Percentiles rank a stretch among this genome's conserved stretches.
These are phyloP conservation scores for Cutaneotrichosporon daszewskae DNA, from an alignment of 1,284 basidiomycete genomes.

Conservation along the genomic window DNA sequence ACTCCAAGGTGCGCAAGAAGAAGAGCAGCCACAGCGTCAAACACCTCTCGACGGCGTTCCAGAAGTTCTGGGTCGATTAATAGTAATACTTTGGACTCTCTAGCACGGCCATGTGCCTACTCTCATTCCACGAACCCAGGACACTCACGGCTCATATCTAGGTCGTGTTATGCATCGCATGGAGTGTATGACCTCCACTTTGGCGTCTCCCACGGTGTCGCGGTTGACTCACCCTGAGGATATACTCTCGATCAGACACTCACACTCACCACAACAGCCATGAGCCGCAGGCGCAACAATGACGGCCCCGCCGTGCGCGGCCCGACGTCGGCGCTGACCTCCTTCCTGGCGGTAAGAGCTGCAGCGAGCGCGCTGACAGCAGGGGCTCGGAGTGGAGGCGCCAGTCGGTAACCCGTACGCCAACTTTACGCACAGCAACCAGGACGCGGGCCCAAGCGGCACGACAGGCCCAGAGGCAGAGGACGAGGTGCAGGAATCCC, in stretches of 20 bases:
- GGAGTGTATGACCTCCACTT: no score
- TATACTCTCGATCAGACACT: background rate
- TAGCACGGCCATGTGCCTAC: slow-evolving; percentile 1
- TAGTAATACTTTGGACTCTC: background rate
- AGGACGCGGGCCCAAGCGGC: no score
- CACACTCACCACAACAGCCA: background rate
- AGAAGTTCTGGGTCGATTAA: slow-evolving; percentile 41
- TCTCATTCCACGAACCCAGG: no score
- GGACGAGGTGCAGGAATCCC: no score
- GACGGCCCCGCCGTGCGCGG: slow-evolving; percentile 58
- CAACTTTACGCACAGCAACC: no score
- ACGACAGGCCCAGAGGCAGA: no score
- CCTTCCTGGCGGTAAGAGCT: slow-evolving; percentile 70
- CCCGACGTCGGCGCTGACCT: slow-evolving; percentile 84
- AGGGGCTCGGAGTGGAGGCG: slow-evolving; percentile 45
- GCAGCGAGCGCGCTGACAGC: slow-evolving; percentile 6
- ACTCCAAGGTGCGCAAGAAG: slow-evolving; percentile 22
- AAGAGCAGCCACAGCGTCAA: slow-evolving; percentile 35
- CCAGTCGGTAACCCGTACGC: slow-evolving; percentile 8
- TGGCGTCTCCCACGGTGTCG: slow-evolving; percentile 1
- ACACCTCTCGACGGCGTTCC: slow-evolving; percentile 33
- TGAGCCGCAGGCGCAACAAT: background rate
- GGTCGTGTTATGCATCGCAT: no score
- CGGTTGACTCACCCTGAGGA: slow-evolving; percentile 7
- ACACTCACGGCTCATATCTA: no score